These are phyloP conservation scores for Nemophila menziesii DNA, from an alignment of 257 asterid species.

Conservation along the genomic window DNA sequence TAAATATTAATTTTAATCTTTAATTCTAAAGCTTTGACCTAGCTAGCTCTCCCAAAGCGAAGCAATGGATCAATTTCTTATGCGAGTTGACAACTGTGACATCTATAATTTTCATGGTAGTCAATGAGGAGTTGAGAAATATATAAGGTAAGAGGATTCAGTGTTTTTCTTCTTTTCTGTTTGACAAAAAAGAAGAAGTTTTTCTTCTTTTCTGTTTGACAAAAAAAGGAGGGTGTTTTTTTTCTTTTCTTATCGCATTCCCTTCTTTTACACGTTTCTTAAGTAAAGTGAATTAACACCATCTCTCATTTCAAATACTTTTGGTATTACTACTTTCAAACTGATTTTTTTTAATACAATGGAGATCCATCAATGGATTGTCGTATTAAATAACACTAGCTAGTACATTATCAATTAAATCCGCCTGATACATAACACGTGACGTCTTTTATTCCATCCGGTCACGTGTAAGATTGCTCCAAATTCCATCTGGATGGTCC, in stretches of 20 bases:
- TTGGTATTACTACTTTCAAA: background rate
- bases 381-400: too few relatives aligned
- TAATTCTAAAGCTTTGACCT: background rate
- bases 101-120: background rate
- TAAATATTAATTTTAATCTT: background rate
- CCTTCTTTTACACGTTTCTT: background rate
- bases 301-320: background rate
- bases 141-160: background rate
- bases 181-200: too few relatives aligned
- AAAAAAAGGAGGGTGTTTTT: too few relatives aligned
- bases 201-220: too few relatives aligned
- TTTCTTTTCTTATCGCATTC: background rate
- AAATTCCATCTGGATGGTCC: too few relatives aligned
- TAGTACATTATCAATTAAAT: too few relatives aligned
- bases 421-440: too few relatives aligned
- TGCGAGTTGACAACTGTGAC: constrained; percentile 4
- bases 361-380: too few relatives aligned
- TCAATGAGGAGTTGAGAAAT: constrained; percentile 2
- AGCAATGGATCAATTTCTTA: constrained; percentile 1
- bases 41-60: background rate
- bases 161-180: too few relatives aligned
- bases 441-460: too few relatives aligned
- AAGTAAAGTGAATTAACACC: background rate
- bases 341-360: too few relatives aligned
- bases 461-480: too few relatives aligned